phyloP scores from a whole-genome alignment of 345 rosid species.

The Moricandia moricandioides region DNA sequence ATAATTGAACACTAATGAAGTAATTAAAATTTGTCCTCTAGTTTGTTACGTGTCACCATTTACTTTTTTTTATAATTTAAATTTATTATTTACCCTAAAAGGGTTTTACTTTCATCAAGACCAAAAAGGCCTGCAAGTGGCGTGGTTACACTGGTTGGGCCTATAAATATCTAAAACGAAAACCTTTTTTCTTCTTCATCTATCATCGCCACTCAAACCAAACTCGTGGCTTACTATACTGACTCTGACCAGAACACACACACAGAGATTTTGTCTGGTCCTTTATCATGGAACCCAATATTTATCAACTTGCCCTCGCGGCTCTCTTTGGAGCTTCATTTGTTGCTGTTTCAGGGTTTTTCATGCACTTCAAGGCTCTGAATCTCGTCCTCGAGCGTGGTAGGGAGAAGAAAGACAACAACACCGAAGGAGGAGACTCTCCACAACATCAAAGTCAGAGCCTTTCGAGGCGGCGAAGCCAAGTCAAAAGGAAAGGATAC shows the following conservation, averaged over 20 bases:
- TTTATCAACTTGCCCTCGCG: constrained; percentile 88
- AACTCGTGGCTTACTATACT: constrained; percentile 21
- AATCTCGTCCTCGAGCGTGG: constrained; percentile 89
- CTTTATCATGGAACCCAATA: constrained; percentile 57
- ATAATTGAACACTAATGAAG: constrained; percentile 19
- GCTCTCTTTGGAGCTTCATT: constrained; percentile 95
- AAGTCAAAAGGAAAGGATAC: constrained; percentile 50
- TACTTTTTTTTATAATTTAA: not conserved
- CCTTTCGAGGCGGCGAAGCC: constrained; percentile 43
- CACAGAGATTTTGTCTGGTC: not conserved
- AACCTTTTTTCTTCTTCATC: not conserved
- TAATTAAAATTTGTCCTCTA: not conserved
- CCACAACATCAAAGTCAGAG: constrained; percentile 40
- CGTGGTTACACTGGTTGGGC: constrained; percentile 27
- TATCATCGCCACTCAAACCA: constrained; percentile 27
- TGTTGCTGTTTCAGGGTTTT: constrained; percentile 88
- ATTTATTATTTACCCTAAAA: not conserved
- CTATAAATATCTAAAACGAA: constrained; percentile 31
- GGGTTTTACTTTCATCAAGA: constrained; percentile 12
- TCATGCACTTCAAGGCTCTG: constrained; percentile 92
- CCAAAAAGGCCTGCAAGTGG: constrained; percentile 23
- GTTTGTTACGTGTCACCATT: not conserved
- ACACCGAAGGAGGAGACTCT: constrained; percentile 46
- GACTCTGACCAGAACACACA: constrained; percentile 17
- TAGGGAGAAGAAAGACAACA: constrained; percentile 44